phyloP scores from a whole-genome alignment of 2,329 filamentous ascomycete genomes.

The Malbranchea zuffiana region DNA sequence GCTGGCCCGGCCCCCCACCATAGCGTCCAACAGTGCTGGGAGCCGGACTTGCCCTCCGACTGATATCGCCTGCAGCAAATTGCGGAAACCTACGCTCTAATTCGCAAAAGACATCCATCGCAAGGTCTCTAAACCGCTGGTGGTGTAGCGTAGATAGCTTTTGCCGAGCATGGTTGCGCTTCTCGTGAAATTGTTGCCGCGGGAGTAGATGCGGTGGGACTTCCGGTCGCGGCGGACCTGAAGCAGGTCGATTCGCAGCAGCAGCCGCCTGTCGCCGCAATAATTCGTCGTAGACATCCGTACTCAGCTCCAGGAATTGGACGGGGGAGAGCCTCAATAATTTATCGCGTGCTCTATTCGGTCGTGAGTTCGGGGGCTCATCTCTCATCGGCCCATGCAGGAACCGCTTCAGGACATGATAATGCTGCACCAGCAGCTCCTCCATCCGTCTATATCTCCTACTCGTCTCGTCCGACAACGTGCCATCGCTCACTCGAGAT shows the following conservation, averaged over 20 bases:
- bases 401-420: constrained; percentile 65
- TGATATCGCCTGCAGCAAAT: constrained; percentile 60
- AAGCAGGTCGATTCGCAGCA: constrained; percentile 23
- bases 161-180: constrained; percentile 93
- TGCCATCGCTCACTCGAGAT: constrained; percentile 62
- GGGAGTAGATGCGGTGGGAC: constrained; percentile 64
- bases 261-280: constrained; percentile 67
- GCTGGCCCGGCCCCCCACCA: constrained; percentile 36
- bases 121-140: constrained; percentile 78
- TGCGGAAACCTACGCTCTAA: constrained; percentile 79
- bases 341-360: constrained; percentile 90
- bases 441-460: constrained; percentile 51
- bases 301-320: constrained; percentile 95
- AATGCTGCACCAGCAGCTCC: constrained; percentile 67
- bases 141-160: constrained; percentile 83
- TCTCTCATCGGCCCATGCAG: constrained; percentile 60
- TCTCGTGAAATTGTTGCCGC: constrained; percentile 86
- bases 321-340: constrained; percentile 76
- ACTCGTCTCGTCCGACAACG: constrained; percentile 54
- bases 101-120: constrained; percentile 93
- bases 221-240: constrained; percentile 35
- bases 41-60: constrained; percentile 58
- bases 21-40: constrained; percentile 45
- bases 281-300: constrained; percentile 93
- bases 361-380: constrained; percentile 60